These are phyloP conservation scores for Podospora conica DNA, from an alignment of 495 filamentous ascomycete species.

Conservation along the genomic window DNA sequence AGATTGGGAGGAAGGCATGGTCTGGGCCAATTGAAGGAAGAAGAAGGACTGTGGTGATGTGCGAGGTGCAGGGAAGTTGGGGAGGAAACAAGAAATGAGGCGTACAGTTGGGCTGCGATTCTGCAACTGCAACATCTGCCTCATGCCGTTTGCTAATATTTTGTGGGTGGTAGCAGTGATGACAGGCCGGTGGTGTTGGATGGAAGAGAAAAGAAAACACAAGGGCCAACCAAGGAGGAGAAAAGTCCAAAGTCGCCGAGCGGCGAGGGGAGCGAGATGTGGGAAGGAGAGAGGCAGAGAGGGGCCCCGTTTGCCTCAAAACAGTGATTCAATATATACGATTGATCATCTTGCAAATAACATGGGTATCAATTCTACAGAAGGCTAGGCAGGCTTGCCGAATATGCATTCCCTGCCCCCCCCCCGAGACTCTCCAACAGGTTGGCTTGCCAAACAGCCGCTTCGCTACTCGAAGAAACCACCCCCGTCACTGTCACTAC, in stretches of 20 bases:
- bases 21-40: background rate
- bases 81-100: background rate
- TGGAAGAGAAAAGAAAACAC: background rate
- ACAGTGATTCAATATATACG: background rate
- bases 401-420: background rate
- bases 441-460: background rate
- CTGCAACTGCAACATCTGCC: background rate
- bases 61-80: background rate
- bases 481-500: constrained; percentile 21
- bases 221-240: background rate
- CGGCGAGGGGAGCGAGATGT: too few species aligned
- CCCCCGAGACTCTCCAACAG: background rate
- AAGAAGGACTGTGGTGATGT: background rate
- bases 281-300: too few species aligned
- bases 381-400: background rate
- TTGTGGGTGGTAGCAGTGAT: background rate
- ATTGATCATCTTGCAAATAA: background rate
- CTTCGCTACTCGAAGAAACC: constrained; percentile 31
- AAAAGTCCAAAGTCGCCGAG: too few species aligned
- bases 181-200: background rate
- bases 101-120: background rate
- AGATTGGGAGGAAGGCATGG: background rate
- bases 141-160: background rate
- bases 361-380: background rate
- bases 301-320: background rate